phyloP scores from a whole-genome alignment of 2,329 filamentous ascomycete species.

The Microcera coccophila region DNA sequence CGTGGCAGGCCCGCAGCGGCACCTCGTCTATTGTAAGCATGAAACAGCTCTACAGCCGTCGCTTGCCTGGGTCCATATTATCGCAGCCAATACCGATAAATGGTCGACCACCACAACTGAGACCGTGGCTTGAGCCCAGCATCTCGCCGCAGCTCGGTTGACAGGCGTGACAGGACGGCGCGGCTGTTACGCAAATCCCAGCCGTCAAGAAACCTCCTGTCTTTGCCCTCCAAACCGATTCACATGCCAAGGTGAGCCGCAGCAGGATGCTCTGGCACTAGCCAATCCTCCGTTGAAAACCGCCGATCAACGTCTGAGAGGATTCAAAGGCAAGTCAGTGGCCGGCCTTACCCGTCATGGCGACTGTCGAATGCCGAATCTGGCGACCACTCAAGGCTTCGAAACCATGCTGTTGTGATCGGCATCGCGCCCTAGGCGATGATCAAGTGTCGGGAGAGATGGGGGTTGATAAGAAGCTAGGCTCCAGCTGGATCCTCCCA shows the following conservation, averaged over 20 bases:
- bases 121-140: constrained; percentile 1
- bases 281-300: too few species aligned
- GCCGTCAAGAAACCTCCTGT: too few species aligned
- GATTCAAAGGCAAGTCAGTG: too few species aligned
- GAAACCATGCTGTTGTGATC: not conserved
- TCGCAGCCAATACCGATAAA: not conserved
- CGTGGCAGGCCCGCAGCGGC: not conserved
- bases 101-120: constrained; percentile 1
- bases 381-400: not conserved
- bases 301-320: too few species aligned
- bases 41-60: not conserved
- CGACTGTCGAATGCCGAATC: not conserved
- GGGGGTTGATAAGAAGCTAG: not conserved
- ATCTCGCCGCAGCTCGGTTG: too few species aligned
- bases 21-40: not conserved
- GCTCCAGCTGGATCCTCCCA: not conserved
- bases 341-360: too few species aligned
- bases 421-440: not conserved
- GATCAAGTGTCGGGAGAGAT: not conserved
- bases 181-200: too few species aligned
- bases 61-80: not conserved
- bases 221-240: too few species aligned
- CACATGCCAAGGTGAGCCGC: too few species aligned
- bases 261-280: too few species aligned
- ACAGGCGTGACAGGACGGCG: too few species aligned